Evolutionary conservation across 192 early-diverging fungal species (phyloP).

Genomic region (Coemansia interrupta): DNA sequence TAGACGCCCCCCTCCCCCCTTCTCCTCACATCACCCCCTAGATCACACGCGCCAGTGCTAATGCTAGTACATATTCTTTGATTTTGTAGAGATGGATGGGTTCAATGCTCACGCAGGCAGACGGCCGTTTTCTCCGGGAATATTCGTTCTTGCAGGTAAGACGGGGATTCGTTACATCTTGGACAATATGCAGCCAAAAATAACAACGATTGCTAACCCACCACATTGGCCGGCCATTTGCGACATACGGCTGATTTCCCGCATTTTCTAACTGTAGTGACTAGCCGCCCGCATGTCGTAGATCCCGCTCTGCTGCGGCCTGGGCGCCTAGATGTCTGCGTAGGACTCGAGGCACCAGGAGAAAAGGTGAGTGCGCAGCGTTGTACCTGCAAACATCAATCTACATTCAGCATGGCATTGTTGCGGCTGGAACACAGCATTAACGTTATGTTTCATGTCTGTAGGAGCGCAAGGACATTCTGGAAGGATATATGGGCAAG

Average conservation of each 20-base stretch:
- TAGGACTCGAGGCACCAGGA: slow-evolving; percentile 63
- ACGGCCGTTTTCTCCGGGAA: slow-evolving; percentile 37
- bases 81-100: slow-evolving; percentile 51
- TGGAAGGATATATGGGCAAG: slow-evolving; percentile 56
- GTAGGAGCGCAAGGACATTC: slow-evolving; percentile 58
- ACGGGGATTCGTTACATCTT: background rate
- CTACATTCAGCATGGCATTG: background rate
- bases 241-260: background rate
- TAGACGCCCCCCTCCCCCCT: no score
- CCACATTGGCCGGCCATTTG: background rate
- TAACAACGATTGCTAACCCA: no score
- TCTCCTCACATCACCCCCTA: no score
- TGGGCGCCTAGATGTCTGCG: slow-evolving; percentile 77
- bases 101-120: slow-evolving; percentile 32
- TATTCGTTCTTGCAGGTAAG: slow-evolving; percentile 70
- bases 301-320: slow-evolving; percentile 82
- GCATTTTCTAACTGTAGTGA: slow-evolving; percentile 55
- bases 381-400: background rate
- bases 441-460: slow-evolving; percentile 1
- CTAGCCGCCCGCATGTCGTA: slow-evolving; percentile 67
- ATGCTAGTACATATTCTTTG: background rate
- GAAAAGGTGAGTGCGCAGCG: slow-evolving; percentile 36
- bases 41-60: background rate
- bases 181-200: background rate
- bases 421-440: no score